A percentile compares a stretch with the other conserved stretches of the same genome.
phyloP scores from a whole-genome alignment of 495 filamentous ascomycete genomes.

The Diplogelasinospora grovesii region DNA sequence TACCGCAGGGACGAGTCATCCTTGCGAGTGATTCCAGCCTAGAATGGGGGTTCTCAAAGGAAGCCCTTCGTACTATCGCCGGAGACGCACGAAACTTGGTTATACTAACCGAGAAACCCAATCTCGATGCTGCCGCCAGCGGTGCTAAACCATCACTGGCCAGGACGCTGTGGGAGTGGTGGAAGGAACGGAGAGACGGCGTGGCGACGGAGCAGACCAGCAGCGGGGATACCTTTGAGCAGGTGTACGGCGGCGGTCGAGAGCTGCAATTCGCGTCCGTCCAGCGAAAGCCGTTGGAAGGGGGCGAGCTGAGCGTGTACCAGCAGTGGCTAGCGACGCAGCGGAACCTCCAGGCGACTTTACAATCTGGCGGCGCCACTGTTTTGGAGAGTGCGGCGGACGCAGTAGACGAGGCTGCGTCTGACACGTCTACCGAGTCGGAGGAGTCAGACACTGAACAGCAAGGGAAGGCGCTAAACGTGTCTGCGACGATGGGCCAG shows the following conservation, averaged over 20 bases:
- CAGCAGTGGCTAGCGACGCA: conserved; percentile 84
- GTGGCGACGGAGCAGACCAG: conserved; percentile 51
- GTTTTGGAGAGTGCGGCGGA: conserved; percentile 65
- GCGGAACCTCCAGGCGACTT: conserved; percentile 68
- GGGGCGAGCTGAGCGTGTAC: conserved; percentile 69
- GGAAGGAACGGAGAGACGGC: conserved; percentile 57
- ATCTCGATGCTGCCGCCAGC: conserved; percentile 26
- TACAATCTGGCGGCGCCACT: conserved; percentile 58
- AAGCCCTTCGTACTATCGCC: conserved; percentile 69
- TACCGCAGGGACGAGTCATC: conserved; percentile 61
- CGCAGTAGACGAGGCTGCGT: conserved; percentile 75
- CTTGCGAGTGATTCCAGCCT: conserved; percentile 84
- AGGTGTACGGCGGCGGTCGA: conserved; percentile 58
- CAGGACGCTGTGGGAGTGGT: conserved; percentile 64
- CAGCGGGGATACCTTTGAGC: conserved; percentile 56
- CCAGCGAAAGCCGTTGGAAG: conserved; percentile 57
- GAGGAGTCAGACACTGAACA: conserved; percentile 86
- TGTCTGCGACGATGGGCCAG: conserved; percentile 73
- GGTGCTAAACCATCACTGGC: conserved; percentile 41
- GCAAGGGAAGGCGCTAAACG: conserved; percentile 87
- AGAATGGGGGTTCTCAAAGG: conserved; percentile 92
- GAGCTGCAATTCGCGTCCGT: conserved; percentile 53
- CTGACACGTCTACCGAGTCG: conserved; percentile 69
- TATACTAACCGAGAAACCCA: conserved; percentile 68
- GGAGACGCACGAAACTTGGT: conserved; percentile 72